These are phyloP conservation scores for Trypanosomatidae sp. DNA, from an alignment of 208 protist species.

Conservation along the genomic window DNA sequence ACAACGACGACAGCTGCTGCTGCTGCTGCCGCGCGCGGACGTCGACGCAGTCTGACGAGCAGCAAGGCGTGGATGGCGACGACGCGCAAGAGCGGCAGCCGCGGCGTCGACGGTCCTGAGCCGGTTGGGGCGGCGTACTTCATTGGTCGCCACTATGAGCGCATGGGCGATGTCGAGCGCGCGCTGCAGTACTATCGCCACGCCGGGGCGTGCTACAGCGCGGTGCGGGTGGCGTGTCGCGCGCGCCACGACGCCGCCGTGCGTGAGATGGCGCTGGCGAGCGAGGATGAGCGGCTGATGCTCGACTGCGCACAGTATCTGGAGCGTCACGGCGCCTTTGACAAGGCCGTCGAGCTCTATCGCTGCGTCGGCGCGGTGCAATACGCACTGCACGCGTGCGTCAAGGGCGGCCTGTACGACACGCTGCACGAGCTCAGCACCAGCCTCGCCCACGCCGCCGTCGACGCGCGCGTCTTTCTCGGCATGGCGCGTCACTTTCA, in stretches of 20 bases:
- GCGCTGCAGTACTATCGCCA: conserved; percentile 86
- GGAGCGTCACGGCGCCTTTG: conserved; percentile 67
- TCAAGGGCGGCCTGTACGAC: conserved; percentile 86
- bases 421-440: conserved; percentile 89
- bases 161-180: conserved; percentile 23
- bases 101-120: conserved; percentile 19
- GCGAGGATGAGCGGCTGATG: conserved; percentile 66
- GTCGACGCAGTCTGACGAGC: background rate
- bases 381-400: conserved; percentile 86
- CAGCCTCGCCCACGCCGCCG: conserved; percentile 45
- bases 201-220: conserved; percentile 83
- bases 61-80: background rate
- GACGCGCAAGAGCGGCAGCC: background rate
- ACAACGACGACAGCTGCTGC: no score
- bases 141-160: conserved; percentile 87
- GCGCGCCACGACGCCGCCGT: conserved; percentile 59
- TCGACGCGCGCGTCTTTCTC: conserved; percentile 83
- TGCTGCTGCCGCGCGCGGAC: no score
- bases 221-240: conserved; percentile 73
- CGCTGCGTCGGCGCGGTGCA: conserved; percentile 88
- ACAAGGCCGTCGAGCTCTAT: conserved; percentile 91
- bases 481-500: conserved; percentile 90
- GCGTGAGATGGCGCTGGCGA: conserved; percentile 55
- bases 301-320: conserved; percentile 84
- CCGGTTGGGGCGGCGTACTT: conserved; percentile 87